Base-by-base conservation (phyloP, 2,329 filamentous ascomycete genomes). In the Fusarium chlamydosporum region DNA sequence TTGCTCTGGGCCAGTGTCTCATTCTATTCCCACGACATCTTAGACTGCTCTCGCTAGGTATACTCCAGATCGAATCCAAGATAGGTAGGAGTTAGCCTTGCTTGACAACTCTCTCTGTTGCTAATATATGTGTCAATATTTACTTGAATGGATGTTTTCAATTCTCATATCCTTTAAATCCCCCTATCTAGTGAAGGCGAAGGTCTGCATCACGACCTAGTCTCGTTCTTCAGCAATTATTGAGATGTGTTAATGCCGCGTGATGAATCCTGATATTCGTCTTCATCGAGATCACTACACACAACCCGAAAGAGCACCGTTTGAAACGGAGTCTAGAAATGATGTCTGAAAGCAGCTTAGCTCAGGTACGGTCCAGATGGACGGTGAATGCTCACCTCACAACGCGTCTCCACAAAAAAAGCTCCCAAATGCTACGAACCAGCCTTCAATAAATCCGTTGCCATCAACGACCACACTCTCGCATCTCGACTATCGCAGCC, bases 331-430 rank as follows among this genome's bases (percentile, higher is more conserved):
- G 16, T 8, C 31, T 7, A 5, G 2, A 38, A 42, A 50, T 18
- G 33, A 29, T 46, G 23, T 5, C 52, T 31, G 7, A 31, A 56
- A 57, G 7, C 8, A 53, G 55, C 12, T 50, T 70, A 70, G 67
- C 45, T 40, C 23, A 48, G 48, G 50, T 55, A 71, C 54, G 41
- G 34, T 45, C 35, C 37, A 48, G 20, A 18, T 20, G 11, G 35
- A 33, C 38, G 42, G 61, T 55, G 43, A 65, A 43, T 51, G 37
- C 41, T 63, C 56, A 69, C 48, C 52, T 68, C 41, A 51, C 46
- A 37, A 43, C 61, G 54, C 55, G 56, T 70, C 54, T 47, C 72
- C 70, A 70, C 56, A 72, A 72, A 75, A 74, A 75, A 75, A 75
- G 72, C 71, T 75, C 60, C 71, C 70, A 68, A 68, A 47, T 70